These are phyloP conservation scores for Aspergillus cristatus DNA, from an alignment of 495 filamentous ascomycete genomes.

Conservation along the genomic window DNA sequence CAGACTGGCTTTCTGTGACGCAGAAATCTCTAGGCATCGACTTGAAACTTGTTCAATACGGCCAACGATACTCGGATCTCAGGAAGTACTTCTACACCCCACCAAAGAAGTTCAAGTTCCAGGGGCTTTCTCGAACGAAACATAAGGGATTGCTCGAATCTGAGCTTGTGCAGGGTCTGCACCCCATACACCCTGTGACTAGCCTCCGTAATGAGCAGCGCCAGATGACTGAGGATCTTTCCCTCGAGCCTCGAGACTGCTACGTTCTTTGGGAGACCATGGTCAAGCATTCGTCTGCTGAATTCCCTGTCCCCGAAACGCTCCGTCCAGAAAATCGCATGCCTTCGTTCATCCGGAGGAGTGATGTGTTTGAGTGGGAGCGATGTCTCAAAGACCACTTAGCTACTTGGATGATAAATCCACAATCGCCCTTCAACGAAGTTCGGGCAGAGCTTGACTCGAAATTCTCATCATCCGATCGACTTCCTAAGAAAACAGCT, in stretches of 20 bases:
- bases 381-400: slow-evolving; percentile 39
- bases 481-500: neutral
- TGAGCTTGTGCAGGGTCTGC: neutral
- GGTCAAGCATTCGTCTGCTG: slow-evolving; percentile 37
- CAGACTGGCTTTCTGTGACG: slow-evolving; percentile 52
- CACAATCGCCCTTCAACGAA: neutral
- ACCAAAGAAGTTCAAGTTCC: slow-evolving; percentile 43
- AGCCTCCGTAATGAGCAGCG: slow-evolving; percentile 49
- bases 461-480: neutral
- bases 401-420: neutral
- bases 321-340: neutral
- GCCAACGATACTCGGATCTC: slow-evolving; percentile 61
- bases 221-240: slow-evolving; percentile 55
- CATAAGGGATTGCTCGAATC: neutral
- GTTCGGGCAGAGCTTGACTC: neutral
- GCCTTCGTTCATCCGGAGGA: slow-evolving; percentile 40
- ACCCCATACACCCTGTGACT: slow-evolving; percentile 53
- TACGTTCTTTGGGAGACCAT: slow-evolving; percentile 53
- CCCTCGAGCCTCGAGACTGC: slow-evolving; percentile 63
- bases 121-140: slow-evolving; percentile 31
- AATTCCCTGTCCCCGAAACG: slow-evolving; percentile 16
- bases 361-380: slow-evolving; percentile 59
- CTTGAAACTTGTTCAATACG: slow-evolving; percentile 56
- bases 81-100: slow-evolving; percentile 58
- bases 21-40: slow-evolving; percentile 49